Conservation (phyloP, 345 rosid species). For the Dipteronia dyeriana region DNA sequence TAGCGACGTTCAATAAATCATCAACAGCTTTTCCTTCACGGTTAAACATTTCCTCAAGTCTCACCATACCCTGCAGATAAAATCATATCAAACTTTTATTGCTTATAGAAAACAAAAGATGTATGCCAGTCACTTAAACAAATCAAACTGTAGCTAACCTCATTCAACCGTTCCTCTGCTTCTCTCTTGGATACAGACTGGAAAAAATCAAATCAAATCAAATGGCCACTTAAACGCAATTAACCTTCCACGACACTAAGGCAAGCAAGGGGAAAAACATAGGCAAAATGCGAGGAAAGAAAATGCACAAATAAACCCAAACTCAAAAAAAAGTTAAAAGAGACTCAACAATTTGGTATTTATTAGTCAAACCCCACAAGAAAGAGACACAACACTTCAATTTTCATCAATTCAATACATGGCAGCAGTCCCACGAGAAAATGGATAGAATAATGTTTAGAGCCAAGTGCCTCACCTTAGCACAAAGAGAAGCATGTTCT, state of each 20-base stretch:
- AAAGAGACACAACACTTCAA: background rate
- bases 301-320: background rate
- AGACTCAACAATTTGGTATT: background rate
- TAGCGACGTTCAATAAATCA: constrained; percentile 74
- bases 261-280: background rate
- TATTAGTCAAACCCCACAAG: background rate
- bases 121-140: too few species aligned
- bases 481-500: constrained; percentile 91
- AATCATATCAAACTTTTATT: constrained; percentile 12
- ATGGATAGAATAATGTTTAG: background rate
- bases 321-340: background rate
- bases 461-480: constrained; percentile 58
- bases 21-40: constrained; percentile 73
- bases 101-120: background rate
- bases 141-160: too few species aligned
- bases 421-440: background rate
- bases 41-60: constrained; percentile 69
- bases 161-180: constrained; percentile 72
- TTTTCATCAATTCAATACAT: constrained; percentile 3
- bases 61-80: constrained; percentile 56
- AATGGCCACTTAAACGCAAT: background rate
- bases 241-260: background rate
- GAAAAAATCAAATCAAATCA: constrained; percentile 17
- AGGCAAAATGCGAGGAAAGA: background rate
- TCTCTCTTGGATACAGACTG: constrained; percentile 84